These are phyloP conservation scores for Psidium guajava DNA, from an alignment of 345 rosid genomes.

Conservation along the genomic window DNA sequence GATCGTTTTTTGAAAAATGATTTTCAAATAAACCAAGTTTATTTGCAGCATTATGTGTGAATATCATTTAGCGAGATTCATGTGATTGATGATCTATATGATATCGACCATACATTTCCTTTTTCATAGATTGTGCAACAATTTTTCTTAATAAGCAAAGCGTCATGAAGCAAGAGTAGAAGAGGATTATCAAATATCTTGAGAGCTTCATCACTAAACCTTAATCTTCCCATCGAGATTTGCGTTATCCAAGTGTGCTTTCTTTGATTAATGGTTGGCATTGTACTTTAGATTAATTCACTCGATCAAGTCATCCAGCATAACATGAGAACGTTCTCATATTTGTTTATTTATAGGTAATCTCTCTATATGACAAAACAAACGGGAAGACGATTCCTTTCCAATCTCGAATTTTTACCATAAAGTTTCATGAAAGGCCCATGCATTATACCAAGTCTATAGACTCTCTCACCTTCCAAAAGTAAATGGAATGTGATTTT, in stretches of 20 bases:
- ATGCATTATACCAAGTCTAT: neutral
- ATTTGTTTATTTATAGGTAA: neutral
- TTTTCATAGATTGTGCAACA: neutral
- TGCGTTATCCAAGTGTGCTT: neutral
- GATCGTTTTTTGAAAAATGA: too few species aligned
- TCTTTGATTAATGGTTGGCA: accelerated
- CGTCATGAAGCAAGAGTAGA: neutral
- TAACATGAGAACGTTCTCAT: neutral
- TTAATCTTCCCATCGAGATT: neutral
- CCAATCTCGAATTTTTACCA: accelerated
- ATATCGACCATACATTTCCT: too few species aligned
- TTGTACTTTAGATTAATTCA: neutral
- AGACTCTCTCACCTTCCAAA: neutral
- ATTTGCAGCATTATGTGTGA: neutral
- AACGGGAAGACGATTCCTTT: neutral
- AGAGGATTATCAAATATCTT: neutral
- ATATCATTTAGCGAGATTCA: neutral
- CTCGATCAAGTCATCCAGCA: accelerated
- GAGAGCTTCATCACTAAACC: neutral
- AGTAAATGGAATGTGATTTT: accelerated
- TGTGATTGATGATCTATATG: too few species aligned
- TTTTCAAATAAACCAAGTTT: too few species aligned
- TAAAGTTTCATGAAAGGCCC: neutral
- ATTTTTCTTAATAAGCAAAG: neutral
- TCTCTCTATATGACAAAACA: neutral